Evolutionary conservation across 2,329 filamentous ascomycete genomes (phyloP), one percentile per base, ranked within the genome.

Genomic region (Sodiomyces alkalinus): DNA sequence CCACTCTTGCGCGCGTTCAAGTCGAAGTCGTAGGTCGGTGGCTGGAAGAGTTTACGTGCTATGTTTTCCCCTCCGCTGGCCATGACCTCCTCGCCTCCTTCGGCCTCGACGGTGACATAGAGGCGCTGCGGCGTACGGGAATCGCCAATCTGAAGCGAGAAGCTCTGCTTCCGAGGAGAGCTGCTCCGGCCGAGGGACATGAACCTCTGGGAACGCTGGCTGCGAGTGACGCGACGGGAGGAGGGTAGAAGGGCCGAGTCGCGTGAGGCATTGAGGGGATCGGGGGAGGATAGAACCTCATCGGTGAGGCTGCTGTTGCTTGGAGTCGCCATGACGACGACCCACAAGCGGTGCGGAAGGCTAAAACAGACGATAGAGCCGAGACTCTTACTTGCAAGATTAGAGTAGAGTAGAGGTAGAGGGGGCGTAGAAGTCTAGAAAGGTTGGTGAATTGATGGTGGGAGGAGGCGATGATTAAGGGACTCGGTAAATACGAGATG

Each of bases 81-180:
- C 33, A 52, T 26, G 41, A 43, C 22, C 6, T 37, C 31, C 19
- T 37, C 37, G 23, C 51, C 39, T 18, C 30, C 41, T 1, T 62
- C 59, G 3, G 64, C 60, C 44, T 72, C 65, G 29, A 70, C 64
- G 7, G 68, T 71, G 29, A 70, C 64, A 24, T 57, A 51, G 23
- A 72, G 52, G 32, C 55, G 58, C 43, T 69, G 63, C 3, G 66
- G 64, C 26, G 63, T 56, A 25, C 44, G 45, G 20, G 54, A 52
- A 38, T 62, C 51, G 26, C 66, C 65, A 16, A 67, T 62, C 36
- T 70, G 63, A 19, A 71, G 57, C 44, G 68, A 60, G 36, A 70
- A 70, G 24, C 54, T 68, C 41, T 62, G 65, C 48, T 68, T 71
- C 27, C 64, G 53, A 21, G 68, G 66, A 22, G 67, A 69, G 11